These are phyloP conservation scores for Phialemoniopsis sp. DNA, from an alignment of 2,329 filamentous ascomycete species.

Conservation along the genomic window DNA sequence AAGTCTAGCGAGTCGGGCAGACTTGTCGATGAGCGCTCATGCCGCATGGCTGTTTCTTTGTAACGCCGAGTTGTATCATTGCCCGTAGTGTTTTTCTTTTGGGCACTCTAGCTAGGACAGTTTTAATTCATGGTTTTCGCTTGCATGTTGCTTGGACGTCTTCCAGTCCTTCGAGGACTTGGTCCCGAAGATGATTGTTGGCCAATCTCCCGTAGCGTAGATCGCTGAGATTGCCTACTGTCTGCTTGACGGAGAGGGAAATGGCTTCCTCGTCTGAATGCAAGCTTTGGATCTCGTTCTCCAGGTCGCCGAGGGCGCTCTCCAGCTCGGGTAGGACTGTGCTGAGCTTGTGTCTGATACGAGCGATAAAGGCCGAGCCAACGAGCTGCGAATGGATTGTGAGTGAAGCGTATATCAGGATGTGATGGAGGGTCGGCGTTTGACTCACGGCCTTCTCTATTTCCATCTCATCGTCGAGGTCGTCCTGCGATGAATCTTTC, in stretches of 20 bases:
- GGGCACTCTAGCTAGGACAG: no score
- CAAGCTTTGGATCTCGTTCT: conserved; percentile 62
- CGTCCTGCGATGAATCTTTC: conserved; percentile 47
- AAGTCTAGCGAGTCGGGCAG: no score
- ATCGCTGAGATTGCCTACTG: conserved; percentile 73
- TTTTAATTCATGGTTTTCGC: conserved; percentile 22
- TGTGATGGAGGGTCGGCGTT: no score
- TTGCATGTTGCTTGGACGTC: conserved; percentile 62
- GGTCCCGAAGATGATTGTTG: conserved; percentile 57
- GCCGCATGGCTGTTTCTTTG: no score
- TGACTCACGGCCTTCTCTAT: conserved; percentile 55
- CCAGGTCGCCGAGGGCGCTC: conserved; percentile 58
- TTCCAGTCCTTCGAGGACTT: conserved; percentile 64
- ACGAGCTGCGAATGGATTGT: conserved; percentile 5
- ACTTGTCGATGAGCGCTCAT: no score
- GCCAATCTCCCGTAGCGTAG: conserved; percentile 74
- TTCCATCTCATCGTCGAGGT: conserved; percentile 59
- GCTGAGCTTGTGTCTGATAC: conserved; percentile 53
- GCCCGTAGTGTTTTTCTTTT: conserved; percentile 14
- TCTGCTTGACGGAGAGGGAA: conserved; percentile 57
- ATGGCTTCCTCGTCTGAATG: conserved; percentile 60
- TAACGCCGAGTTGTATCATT: conserved; percentile 1
- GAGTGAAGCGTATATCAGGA: no score
- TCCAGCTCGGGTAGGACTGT: conserved; percentile 69
- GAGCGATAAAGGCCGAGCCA: conserved; percentile 2